Base-by-base conservation (phyloP, 1,284 basidiomycete species). In the Sanghuangporus baumii region DNA sequence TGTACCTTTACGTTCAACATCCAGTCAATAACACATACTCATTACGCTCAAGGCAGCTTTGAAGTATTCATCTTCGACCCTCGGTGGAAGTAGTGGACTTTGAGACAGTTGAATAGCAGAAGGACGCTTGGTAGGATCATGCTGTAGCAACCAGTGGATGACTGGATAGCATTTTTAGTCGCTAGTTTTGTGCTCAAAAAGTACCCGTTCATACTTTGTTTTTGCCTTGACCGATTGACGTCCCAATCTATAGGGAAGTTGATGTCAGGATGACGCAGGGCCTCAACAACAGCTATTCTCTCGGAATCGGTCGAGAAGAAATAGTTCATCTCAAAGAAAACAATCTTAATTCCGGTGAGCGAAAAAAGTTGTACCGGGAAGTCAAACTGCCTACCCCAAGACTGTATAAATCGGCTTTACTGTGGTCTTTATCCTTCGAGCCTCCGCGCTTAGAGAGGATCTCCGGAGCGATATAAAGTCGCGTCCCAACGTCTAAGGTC, bases 251-350 rank as follows among this genome's bases (percentile, higher is more conserved):
- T 62, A 1, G 95, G 95, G 69, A 98, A 94, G 46, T 81, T 78
- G 43, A 96, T 84, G 4, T 81, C 76, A 0, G 87, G 86, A 66
- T 84, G 86, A 11, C 95, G 79, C 40, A 97, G 73, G 56, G 88
- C 86, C 66, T 90, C 89, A 6, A 98, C 81, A 16, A 96, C 91
- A 2, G 83, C 83, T 51, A 93, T 90, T 14, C 96, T 86, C 72
- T 98, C 96, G 60, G 93, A 85, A 2, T 86, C 88, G 0, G 96
- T 98, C n/a, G 83, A 80, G 75, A 97, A 96, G 20, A 74, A 70
- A 77, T 90, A 94, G 72, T 95, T 94, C 94, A 98, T 97, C 78
- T 98, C 96, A 71, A 98, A 98, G 75, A 98, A 96, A 34, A 98
- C 95, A 69, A 98, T 89, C 89, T 93, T 52, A 50, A 38, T 16